A percentile compares a stretch with the other conserved stretches of the same genome.
Conservation (phyloP, 2,329 filamentous ascomycete genomes). For the Zymoseptoria passerinii region DNA sequence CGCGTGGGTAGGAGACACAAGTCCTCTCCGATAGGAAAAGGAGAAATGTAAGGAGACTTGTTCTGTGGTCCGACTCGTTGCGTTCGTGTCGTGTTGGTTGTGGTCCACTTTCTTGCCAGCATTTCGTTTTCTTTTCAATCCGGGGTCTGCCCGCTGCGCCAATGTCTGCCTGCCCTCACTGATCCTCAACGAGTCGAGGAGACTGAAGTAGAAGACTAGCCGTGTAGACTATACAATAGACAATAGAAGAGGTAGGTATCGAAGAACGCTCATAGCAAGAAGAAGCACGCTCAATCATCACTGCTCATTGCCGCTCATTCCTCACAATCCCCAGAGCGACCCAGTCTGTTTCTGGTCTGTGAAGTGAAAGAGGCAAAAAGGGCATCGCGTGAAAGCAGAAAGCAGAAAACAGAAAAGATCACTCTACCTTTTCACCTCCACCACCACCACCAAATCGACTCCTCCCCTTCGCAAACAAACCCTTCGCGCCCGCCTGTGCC, state of each 20-base stretch:
- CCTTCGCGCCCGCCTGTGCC: constrained; percentile 75
- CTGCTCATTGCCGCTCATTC: background rate
- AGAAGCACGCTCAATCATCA: background rate
- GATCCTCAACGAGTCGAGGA: no score
- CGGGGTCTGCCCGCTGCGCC: no score
- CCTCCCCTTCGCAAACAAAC: constrained; percentile 81
- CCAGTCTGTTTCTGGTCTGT: background rate
- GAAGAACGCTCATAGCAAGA: background rate
- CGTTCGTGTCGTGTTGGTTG: background rate
- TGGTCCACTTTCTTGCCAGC: background rate
- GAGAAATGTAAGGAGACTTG: background rate
- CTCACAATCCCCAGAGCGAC: background rate
- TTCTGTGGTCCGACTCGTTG: background rate
- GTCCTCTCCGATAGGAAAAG: background rate
- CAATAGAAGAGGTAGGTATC: background rate
- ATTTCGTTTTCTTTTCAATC: background rate
- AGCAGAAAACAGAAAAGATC: constrained; percentile 38
- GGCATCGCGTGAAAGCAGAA: background rate
- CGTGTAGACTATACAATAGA: background rate
- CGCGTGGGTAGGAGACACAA: background rate
- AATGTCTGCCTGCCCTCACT: no score
- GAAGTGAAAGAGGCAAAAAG: background rate
- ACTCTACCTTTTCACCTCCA: constrained; percentile 74
- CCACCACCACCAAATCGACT: constrained; percentile 59
- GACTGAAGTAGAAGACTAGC: background rate